These are phyloP conservation scores for Aureobasidium sp. DNA, from an alignment of 2,329 filamentous ascomycete genomes.

Conservation along the genomic window DNA sequence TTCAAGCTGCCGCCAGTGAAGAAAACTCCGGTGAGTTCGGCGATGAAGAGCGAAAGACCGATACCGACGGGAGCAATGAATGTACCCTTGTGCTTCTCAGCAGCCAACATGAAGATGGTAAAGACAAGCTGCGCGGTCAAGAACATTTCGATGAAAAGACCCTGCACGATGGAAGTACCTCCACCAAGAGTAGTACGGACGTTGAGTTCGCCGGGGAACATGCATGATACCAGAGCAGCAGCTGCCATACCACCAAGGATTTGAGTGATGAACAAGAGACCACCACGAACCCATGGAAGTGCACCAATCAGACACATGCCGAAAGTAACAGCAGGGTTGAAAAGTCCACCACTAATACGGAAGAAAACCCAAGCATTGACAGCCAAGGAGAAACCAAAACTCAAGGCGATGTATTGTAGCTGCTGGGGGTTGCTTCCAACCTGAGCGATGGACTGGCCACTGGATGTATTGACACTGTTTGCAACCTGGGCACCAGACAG, in stretches of 20 bases:
- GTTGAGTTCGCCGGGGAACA: slow-evolving; percentile 33
- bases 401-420: slow-evolving; percentile 33
- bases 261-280: slow-evolving; percentile 31
- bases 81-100: slow-evolving; percentile 36
- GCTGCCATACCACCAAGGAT: slow-evolving; percentile 34
- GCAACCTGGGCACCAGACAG: slow-evolving; percentile 40
- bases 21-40: slow-evolving; percentile 36
- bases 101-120: slow-evolving; percentile 36
- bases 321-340: slow-evolving; percentile 33
- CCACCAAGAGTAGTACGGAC: slow-evolving; percentile 30
- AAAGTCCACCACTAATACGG: slow-evolving; percentile 31
- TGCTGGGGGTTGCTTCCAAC: slow-evolving; percentile 31
- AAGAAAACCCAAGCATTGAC: slow-evolving; percentile 38
- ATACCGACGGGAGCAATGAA: slow-evolving; percentile 39
- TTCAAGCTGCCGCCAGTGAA: slow-evolving; percentile 30
- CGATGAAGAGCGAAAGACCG: slow-evolving; percentile 41
- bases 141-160: slow-evolving; percentile 37
- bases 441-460: slow-evolving; percentile 21
- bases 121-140: slow-evolving; percentile 36
- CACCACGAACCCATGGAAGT: slow-evolving; percentile 29
- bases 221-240: slow-evolving; percentile 28
- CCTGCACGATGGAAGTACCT: slow-evolving; percentile 32
- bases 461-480: slow-evolving; percentile 30
- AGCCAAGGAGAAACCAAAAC: slow-evolving; percentile 35
- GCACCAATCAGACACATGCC: slow-evolving; percentile 32